Evolutionary conservation across 345 rosid genomes (phyloP), one percentile per base, ranked within the genome.

Genomic region (Hevea brasiliensis): DNA sequence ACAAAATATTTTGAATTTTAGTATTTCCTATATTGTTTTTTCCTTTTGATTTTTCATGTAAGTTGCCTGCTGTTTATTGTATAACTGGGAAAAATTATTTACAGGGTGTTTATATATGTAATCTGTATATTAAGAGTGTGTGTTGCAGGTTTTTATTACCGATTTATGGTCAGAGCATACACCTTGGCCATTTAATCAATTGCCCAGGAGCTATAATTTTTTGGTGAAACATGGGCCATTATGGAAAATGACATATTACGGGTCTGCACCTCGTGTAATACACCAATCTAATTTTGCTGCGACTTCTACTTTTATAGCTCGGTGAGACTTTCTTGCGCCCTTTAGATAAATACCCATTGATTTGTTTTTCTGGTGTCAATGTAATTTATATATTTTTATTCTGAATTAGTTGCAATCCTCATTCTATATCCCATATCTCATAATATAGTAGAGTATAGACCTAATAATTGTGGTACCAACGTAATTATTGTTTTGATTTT

Each of bases 131-230:
- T 75, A 84, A 82, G 86, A 82, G 81, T 86, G 84, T 23, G 45
- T 77, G 78, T 75, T 45, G 81, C 95, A 96, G 99, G 98, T 96
- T 67, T 96, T 87, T 79, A 84, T 96, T 71, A 91, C 98, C 59
- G 99, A 96, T 85, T 86, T 96, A 69, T 95, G 98, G 99, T 75
- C 99, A 35, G 99, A 93, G 74, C 99, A 96, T 78, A 93, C 98
- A 0, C 99, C 99, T 40, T 96, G 99, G 99, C 99, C 99, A 3
- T 96, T 96, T 77, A 93, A 96, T 82, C 99, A 96, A 79, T 84
- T 96, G 71, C 99, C 99, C 6, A 87, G 91, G 71, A 96, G 97
- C 85, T 96, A 96, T 74, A 96, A 89, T 76, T 96, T 96, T 87
- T 81, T 96, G 82, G 98, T 96, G 54, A 96, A 96, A 70, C 98